Base-by-base conservation (phyloP, 441 rosid genomes). In the Omphalea diandra region DNA sequence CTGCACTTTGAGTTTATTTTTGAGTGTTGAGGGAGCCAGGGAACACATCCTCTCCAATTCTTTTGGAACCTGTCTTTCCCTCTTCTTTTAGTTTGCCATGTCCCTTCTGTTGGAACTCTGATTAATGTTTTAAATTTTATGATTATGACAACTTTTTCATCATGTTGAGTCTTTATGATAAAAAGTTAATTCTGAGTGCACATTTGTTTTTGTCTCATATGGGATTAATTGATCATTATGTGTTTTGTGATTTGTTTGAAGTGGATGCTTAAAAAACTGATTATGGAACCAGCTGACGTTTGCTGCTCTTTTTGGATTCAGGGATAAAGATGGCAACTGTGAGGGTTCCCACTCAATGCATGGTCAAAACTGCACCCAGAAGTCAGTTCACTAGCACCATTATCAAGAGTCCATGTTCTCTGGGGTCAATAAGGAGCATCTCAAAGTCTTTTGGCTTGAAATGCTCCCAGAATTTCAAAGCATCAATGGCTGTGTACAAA, bases 401-500 rank as follows among this genome's bases (percentile, higher is more conserved):
- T 41, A n/a, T 72, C 31, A 81, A 67, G 76, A 59, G 62, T 22
- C 50, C 75, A 0, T 1, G 33, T 36, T 76, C 78, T 44, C 61
- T 81, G n/a, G 75, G 72, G 54, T 73, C 81, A 0, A 49, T 40
- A 3, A 67, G 50, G 61, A 74, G 59, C 8, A 58, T 71, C 29
- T 61, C 73, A 3, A 82, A 70, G 63, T 52, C 72, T 22, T 76
- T 79, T 53, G 79, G 81, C 44, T 76, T 81, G 71, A 81, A 64
- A 73, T 69, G 79, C 27, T 56, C 82, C 83, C 20, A 77, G 0
- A 81, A 72, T 24, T 80, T 80, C 79, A 78, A 67, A 61, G 83
- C 79, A 7, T 81, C 86, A 0, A 87, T 85, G 90, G 86, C 85
- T 2, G 81, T 72, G 2, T 94, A 86, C 96, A 94, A 88, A 76